phyloP scores from a whole-genome alignment of 2,329 filamentous ascomycete species.

The Diaporthe sp. region DNA sequence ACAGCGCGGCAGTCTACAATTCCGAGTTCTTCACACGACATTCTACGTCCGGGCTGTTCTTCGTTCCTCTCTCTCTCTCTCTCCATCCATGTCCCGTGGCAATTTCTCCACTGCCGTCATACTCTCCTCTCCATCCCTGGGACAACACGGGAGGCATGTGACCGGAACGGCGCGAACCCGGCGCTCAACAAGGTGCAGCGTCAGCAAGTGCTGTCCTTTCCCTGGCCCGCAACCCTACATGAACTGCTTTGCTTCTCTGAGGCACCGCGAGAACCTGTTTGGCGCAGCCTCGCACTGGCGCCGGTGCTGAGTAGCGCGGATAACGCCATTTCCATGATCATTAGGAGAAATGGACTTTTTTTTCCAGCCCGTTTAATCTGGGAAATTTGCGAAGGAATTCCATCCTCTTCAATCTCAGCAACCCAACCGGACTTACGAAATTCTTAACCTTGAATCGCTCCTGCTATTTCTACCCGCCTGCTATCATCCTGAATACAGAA shows the following conservation, averaged over 20 bases:
- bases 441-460: background rate
- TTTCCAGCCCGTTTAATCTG: background rate
- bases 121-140: background rate
- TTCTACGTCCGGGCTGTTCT: too few relatives aligned
- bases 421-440: background rate
- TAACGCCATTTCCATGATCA: background rate
- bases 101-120: background rate
- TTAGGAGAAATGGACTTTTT: background rate
- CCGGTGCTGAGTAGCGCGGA: background rate
- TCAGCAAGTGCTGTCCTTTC: background rate
- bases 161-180: background rate
- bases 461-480: background rate
- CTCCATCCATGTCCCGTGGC: background rate
- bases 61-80: background rate
- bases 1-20: slow-evolving; percentile 22
- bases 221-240: background rate
- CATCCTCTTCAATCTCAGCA: background rate
- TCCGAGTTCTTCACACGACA: background rate
- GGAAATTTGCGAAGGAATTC: too few relatives aligned
- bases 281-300: background rate
- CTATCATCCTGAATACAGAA: too few relatives aligned
- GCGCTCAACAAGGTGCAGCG: background rate
- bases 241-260: too few relatives aligned
- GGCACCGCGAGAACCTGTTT: background rate
- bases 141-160: background rate